Evolutionary conservation across 148 eudicot species (phyloP), one percentile per base, ranked within the genome.

Genomic region (Silene uniflora): DNA sequence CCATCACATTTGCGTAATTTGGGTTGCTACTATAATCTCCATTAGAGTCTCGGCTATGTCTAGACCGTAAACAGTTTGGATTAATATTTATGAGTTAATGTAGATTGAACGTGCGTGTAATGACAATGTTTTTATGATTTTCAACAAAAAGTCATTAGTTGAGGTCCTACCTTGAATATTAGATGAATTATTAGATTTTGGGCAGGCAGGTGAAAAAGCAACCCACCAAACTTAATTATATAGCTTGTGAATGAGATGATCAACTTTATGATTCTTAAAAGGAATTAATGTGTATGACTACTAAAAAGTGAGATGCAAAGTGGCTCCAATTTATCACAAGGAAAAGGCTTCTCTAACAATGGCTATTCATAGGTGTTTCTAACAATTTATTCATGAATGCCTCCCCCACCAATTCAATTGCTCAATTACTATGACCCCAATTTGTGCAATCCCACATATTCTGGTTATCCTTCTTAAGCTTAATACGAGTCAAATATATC

Each of bases 221-320:
- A 74, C 69, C 39, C 59, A 79, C 77, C 81, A 74, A 79, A 79
- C 81, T 79, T 79, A 35, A 66, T 42, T 56, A 73, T 56, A 73
- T 66, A 59, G 39, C 81, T 78, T 62, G 4, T 11, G 35, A 63
- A 27, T 27, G 66, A 8, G 52, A 67, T 59, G 60, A 66, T 67
- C 21, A 60, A 67, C 63, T 67, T 68, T 25, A 79, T 79, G 77
- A 66, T 73, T 79, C 24, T 44, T 11, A 23, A 56, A 62, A 73
- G 42, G 67, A 73, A 42, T 79, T 56, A 73, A 79, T 56, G 73
- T 42, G 32, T 16, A 73, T 32, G 59, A 7, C 67, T 23, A 64
- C 23, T 24, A 65, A 58, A 23, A 58, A 66, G 74, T 17, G n/a
- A 23, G 47, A 42, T 24, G 32, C n/a, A 78, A 59, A 67, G 73